Base-by-base conservation (phyloP, 257 asterid genomes). In the Solanum virginianum region DNA sequence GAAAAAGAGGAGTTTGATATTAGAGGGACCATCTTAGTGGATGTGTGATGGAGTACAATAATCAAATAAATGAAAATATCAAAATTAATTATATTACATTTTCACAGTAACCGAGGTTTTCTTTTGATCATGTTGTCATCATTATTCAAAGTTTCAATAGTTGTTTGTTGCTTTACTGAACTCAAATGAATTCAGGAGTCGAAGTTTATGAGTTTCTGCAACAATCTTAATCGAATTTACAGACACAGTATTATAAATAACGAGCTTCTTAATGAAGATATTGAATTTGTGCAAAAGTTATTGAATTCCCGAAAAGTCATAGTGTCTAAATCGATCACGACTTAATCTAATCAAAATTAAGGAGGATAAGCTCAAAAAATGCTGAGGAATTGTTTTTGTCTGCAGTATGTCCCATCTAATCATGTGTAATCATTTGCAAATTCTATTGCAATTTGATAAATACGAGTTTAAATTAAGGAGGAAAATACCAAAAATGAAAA, bases 111-210 rank as follows among this genome's bases (percentile, higher is more conserved):
- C 63, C 90, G 80, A 87, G 86, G 87, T 43, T 43, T 22, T 87
- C 68, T 49, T 62, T 85, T 51, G 63, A 87, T 87, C 86, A 89
- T 83, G 59, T 87, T 57, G 72, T 72, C 85, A 89, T 87, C 79
- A 89, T 89, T 83, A 82, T 85, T 85, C 89, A 83, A 89, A 87
- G 84, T 83, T 89, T 85, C 88, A 85, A 85, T 51, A 80, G 85
- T 77, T 57, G 53, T 82, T 41, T 68, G 59, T 66, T 47, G 82
- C 74, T 66, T 82, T 51, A 41, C 49, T 0, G 24, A 1, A 5
- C 0, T 32, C 36, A 32, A 32, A 6, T 41, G 45, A 18, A 56
- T 56, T 0, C 12, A 56, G 0, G 0, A 56, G 8, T 17, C 18
- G 18, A 18, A 57, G 2, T 20, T 56, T 18, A 20, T 57, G 20